These are phyloP conservation scores for Argentina anserina DNA, from an alignment of 306 rosid species.

Conservation along the genomic window DNA sequence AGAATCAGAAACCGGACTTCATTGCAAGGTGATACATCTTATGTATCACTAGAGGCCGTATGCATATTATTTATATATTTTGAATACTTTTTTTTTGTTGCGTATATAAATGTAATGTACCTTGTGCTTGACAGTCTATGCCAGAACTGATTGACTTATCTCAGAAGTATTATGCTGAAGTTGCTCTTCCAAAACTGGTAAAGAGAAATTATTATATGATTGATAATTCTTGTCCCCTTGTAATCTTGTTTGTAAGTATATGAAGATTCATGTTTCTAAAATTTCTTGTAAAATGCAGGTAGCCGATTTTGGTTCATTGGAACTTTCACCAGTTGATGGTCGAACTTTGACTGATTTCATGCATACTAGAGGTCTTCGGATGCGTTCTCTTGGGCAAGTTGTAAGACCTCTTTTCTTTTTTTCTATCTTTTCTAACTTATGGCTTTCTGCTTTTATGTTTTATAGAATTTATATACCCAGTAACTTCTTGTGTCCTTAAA, in stretches of 20 bases:
- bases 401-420: no score
- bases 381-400: slow-evolving; percentile 95
- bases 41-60: slow-evolving; percentile 11
- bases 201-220: slow-evolving; percentile 31
- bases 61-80: neutral
- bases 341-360: slow-evolving; percentile 97
- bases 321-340: slow-evolving; percentile 98
- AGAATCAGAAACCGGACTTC: slow-evolving; percentile 91
- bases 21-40: slow-evolving; percentile 69
- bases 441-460: neutral
- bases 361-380: slow-evolving; percentile 94
- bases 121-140: slow-evolving; percentile 60
- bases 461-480: slow-evolving; percentile 1
- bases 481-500: slow-evolving; percentile 14
- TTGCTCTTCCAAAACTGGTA: slow-evolving; percentile 99
- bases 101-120: slow-evolving; percentile 26
- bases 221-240: slow-evolving; percentile 22
- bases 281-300: slow-evolving; percentile 57
- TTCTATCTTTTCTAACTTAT: slow-evolving; percentile 19
- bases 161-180: slow-evolving; percentile 80
- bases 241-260: slow-evolving; percentile 20
- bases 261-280: slow-evolving; percentile 31
- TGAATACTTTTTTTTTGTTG: slow-evolving; percentile 5
- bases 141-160: slow-evolving; percentile 73
- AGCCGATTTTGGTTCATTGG: slow-evolving; percentile 97